Base-by-base conservation (phyloP, 176 grass and related monocot species). In the Coix lacrymajobi region DNA sequence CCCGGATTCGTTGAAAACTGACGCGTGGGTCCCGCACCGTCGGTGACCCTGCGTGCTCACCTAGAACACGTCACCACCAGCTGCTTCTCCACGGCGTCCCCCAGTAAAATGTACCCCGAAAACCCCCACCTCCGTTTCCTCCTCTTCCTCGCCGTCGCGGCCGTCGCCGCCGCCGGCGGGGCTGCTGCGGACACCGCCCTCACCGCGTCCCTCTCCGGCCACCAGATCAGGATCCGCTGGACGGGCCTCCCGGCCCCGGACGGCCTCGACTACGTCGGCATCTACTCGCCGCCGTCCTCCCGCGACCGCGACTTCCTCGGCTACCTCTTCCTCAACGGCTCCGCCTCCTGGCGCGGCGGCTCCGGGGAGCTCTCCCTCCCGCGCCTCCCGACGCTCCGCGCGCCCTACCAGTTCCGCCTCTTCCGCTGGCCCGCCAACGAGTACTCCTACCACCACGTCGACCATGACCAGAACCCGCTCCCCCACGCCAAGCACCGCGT, bases 321-420 rank as follows among this genome's bases (percentile, higher is more conserved):
- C 10, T 98, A 95, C 82, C 66, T 98, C 78, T 98, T 93, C 87
- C 93, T 99, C 83, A 93, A 95, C 60, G 86, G 87, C 63, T 99
- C 96, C 29, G 15, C 68, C 19, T 30, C 79, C 28, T 98, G 91
- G 96, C 71, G 24, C 40, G 63, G 48, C 28, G 96, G 96, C 44
- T 0, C 78, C 29, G 93, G 96, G 29, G 86, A 81, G 40, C 71
- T 98, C 34, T 33, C 79, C 8, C 76, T 98, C 68, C 96, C 91
- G 8, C 83, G 66, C 25, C 81, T 96, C 43, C 90, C 92, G 8
- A 90, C 86, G 28, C 89, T 98, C n/a, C 84, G 96, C 28, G 78
- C 91, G 11, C 85, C 90, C 76, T 98, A 98, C 86, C 79, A 75
- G 44, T 96, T 99, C 89, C 88, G 96, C 57, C 63, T 96, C 83